Percentiles rank a stretch among this genome's conserved stretches.
Conservation (phyloP, 495 filamentous ascomycete genomes). For the Tuber calosporum region DNA sequence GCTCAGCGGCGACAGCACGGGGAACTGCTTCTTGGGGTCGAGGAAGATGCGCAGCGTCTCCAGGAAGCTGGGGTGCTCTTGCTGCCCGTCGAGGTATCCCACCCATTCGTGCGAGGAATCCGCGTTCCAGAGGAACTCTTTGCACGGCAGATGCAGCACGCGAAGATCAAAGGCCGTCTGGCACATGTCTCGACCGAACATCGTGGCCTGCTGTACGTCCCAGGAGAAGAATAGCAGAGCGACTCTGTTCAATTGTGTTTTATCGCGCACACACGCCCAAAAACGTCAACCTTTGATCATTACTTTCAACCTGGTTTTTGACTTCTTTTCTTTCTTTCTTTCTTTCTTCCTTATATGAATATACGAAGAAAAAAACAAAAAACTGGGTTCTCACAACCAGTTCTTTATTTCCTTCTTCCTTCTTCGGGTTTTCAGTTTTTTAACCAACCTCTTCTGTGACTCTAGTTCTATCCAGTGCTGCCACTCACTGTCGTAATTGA, state of each 20-base stretch:
- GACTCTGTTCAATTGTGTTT: constrained; percentile 25
- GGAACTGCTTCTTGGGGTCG: constrained; percentile 34
- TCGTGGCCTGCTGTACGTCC: constrained; percentile 40
- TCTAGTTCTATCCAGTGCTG: constrained; percentile 41
- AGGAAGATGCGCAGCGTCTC: constrained; percentile 39
- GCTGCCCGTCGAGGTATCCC: constrained; percentile 29
- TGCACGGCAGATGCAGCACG: constrained; percentile 32
- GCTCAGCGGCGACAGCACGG: constrained; percentile 35
- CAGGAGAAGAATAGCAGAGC: constrained; percentile 40
- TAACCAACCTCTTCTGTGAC: constrained; percentile 37
- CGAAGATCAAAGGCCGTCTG: constrained; percentile 39
- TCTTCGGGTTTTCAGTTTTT: not conserved
- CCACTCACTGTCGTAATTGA: constrained; percentile 40
- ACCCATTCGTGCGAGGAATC: constrained; percentile 39
- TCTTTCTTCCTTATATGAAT: not conserved
- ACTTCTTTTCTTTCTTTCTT: not conserved
- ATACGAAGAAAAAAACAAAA: not conserved
- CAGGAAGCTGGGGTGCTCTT: constrained; percentile 33
- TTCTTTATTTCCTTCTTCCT: not conserved
- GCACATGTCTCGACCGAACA: constrained; percentile 40
- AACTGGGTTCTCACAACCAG: not conserved
- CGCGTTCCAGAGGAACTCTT: constrained; percentile 40
- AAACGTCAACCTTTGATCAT: constrained; percentile 1
- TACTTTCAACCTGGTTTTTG: not conserved
- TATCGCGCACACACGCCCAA: constrained; percentile 3